A percentile compares a stretch with the other conserved stretches of the same genome.
phyloP scores from a whole-genome alignment of 164 flowering plant genomes.

The Kalanchoe fedtschenkoi region DNA sequence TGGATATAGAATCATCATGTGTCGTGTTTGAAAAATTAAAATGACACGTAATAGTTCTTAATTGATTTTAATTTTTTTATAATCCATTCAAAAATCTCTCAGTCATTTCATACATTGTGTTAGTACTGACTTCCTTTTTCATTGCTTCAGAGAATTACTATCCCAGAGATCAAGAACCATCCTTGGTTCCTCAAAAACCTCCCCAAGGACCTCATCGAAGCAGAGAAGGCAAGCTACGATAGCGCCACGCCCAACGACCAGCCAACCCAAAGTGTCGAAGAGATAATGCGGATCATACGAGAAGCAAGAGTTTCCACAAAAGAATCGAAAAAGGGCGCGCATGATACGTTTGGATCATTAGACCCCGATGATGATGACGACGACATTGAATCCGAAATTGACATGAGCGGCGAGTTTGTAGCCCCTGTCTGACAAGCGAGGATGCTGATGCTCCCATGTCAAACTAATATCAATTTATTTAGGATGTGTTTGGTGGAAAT shows the following conservation, averaged over 20 bases:
- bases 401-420: no score
- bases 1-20: no score
- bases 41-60: no score
- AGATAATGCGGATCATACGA: constrained; percentile 45
- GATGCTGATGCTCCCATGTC: no score
- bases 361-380: constrained; percentile 18
- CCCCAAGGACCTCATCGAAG: constrained; percentile 43
- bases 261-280: constrained; percentile 44
- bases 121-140: no score
- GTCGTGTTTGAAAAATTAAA: no score
- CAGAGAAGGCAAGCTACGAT: constrained; percentile 27
- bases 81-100: no score
- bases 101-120: no score
- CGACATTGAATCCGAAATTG: constrained; percentile 30
- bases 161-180: constrained; percentile 58
- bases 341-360: constrained; percentile 13
- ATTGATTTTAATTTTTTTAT: no score
- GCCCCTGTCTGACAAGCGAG: no score
- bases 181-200: constrained; percentile 62
- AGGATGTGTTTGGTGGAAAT: no score
- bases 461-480: no score
- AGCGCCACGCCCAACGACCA: constrained; percentile 13
- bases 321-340: constrained; percentile 19
- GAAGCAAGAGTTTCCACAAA: constrained; percentile 40
- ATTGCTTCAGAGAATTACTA: constrained; percentile 52